A percentile compares a stretch with the other conserved stretches of the same genome.
phyloP scores from a whole-genome alignment of 2,329 filamentous ascomycete genomes.

The Arachnopeziza araneosa region DNA sequence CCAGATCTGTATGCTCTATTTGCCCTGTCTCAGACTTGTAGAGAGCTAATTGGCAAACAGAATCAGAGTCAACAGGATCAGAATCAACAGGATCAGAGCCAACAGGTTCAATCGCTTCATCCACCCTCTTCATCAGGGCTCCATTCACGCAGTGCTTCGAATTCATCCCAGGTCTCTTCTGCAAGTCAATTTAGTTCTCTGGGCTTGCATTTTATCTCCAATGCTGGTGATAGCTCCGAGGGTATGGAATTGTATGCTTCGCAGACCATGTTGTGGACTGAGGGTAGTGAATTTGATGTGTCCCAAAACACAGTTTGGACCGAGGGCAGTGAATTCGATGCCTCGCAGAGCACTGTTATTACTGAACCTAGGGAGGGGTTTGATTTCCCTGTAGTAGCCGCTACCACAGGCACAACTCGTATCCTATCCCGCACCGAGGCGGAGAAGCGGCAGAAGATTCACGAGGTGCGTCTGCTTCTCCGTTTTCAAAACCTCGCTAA shows the following conservation, averaged over 20 bases:
- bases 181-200: no score
- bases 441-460: conserved; percentile 8
- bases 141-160: background rate
- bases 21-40: no score
- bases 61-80: no score
- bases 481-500: background rate
- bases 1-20: no score
- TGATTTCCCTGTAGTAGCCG: background rate
- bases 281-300: background rate
- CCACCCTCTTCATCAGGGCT: background rate
- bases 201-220: no score
- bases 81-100: no score
- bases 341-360: conserved; percentile 22
- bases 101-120: background rate
- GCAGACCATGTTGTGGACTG: background rate
- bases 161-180: background rate
- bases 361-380: conserved; percentile 18
- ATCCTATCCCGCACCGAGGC: conserved; percentile 1
- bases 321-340: conserved; percentile 14
- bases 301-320: conserved; percentile 8
- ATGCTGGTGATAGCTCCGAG: no score
- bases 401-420: background rate
- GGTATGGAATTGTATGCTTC: no score
- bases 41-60: no score
- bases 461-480: conserved; percentile 11